Base-by-base conservation (phyloP, 2,329 filamentous ascomycete genomes). In the Tolypocladium capitatum region DNA sequence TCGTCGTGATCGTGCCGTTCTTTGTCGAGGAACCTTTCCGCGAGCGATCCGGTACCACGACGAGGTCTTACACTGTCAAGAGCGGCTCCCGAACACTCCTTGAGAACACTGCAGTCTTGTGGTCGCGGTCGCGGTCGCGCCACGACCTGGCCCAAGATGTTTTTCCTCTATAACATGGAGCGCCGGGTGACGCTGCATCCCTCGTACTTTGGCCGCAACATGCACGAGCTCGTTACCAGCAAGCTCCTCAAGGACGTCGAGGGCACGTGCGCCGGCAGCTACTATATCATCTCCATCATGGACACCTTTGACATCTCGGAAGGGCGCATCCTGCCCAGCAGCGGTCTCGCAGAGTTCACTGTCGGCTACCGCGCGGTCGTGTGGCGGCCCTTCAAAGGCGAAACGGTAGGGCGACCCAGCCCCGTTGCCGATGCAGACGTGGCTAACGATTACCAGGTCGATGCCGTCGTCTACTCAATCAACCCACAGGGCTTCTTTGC, bases 251-350 rank as follows among this genome's bases (percentile, higher is more conserved):
- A 86, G 61, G 91, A 97, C 63, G 88, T 96, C 52, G 92, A 98
- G 69, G 92, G 92, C 24, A 91, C 86, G 38, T 96, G 90, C 67
- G 92, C 89, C 3, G 92, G 92, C 49, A 88, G 87, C 64, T 96
- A 94, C 73, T 97, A 92, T 68, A 94, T 98, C 62, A 92, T 98
- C 58, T 92, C 89, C 62, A 94, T 98, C 60, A 91, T 98, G 80
- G 90, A 96, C 66, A 86, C 90, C 44, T 90, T 94, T 60, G 86
- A 96, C 57, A 91, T 97, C 60, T 94, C 88, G 16, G 89, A 95
- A 61, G 90, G 90, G 13, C 84, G 88, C 57, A 91, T 98, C 52
- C 78, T 96, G 48, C 91, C 92, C 3, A 87, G 91, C 9, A 94
- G 85, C 52, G 92, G 90, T 10, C 76, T 94, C 56, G 91, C 92